A percentile compares a stretch with the other conserved stretches of the same genome.
phyloP scores from a whole-genome alignment of 1,284 basidiomycete species.

The Pisolithus thermaeus region DNA sequence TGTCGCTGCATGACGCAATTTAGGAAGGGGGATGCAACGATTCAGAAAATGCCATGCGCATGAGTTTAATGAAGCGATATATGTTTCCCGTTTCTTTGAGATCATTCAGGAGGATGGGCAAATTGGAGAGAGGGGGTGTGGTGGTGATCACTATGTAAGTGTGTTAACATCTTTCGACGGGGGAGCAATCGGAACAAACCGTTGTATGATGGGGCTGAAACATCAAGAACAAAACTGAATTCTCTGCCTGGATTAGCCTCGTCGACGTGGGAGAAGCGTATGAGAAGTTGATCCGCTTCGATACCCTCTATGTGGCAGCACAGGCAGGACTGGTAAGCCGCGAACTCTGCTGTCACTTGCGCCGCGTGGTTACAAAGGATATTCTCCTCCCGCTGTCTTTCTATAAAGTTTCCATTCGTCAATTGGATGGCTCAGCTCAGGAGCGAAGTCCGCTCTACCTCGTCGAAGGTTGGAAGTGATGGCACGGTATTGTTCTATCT shows the following conservation, averaged over 20 bases:
- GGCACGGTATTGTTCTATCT: conserved; percentile 64
- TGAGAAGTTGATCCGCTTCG: conserved; percentile 61
- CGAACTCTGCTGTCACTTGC: conserved; percentile 50
- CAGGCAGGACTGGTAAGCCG: conserved; percentile 52
- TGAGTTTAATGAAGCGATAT: conserved; percentile 54
- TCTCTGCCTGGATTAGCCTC: conserved; percentile 52
- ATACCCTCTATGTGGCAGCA: conserved; percentile 72
- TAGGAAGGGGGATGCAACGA: conserved; percentile 11
- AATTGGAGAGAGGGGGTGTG: conserved; percentile 55
- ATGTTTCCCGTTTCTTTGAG: conserved; percentile 61
- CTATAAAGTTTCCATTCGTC: conserved; percentile 31
- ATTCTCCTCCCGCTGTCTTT: conserved; percentile 63
- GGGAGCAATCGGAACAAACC: conserved; percentile 39
- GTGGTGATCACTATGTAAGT: conserved; percentile 53
- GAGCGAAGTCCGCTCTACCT: conserved; percentile 36
- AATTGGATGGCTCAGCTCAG: background rate
- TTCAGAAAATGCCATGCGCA: conserved; percentile 40
- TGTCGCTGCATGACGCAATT: background rate
- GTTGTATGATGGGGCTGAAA: conserved; percentile 56
- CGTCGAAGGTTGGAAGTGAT: conserved; percentile 52
- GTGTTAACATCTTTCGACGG: background rate
- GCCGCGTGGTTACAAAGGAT: conserved; percentile 57
- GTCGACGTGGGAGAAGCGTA: conserved; percentile 70
- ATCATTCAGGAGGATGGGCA: conserved; percentile 58
- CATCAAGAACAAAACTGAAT: conserved; percentile 72